Conservation (phyloP, 2,329 filamentous ascomycete genomes). For the Parascedosporium putredinis region DNA sequence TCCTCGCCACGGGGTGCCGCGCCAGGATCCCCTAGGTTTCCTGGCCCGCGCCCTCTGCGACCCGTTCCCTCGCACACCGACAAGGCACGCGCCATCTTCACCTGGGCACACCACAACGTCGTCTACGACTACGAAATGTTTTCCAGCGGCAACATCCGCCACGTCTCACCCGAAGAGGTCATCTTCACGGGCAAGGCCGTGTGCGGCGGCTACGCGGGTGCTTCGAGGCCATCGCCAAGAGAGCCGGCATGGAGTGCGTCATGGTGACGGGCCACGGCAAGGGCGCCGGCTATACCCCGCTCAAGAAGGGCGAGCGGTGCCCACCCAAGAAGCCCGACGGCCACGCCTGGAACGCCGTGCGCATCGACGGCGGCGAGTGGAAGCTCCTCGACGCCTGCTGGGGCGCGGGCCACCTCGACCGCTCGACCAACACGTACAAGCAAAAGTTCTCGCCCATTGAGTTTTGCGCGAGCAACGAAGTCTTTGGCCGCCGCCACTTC, state of each 20-base stretch:
- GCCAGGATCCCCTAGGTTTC: slow-evolving; percentile 54
- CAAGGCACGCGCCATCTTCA: slow-evolving; percentile 86
- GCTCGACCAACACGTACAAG: slow-evolving; percentile 45
- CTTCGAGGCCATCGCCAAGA: slow-evolving; percentile 66
- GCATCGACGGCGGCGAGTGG: slow-evolving; percentile 79
- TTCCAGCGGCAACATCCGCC: slow-evolving; percentile 58
- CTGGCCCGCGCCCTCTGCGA: slow-evolving; percentile 69
- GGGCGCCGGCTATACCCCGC: slow-evolving; percentile 60
- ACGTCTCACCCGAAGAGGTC: slow-evolving; percentile 60
- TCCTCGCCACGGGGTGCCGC: slow-evolving; percentile 60
- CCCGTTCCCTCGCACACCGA: slow-evolving; percentile 77
- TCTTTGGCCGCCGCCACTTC: slow-evolving; percentile 74
- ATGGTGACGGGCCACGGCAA: slow-evolving; percentile 76
- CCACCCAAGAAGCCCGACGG: slow-evolving; percentile 52
- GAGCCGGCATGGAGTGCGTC: slow-evolving; percentile 68
- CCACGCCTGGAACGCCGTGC: slow-evolving; percentile 91
- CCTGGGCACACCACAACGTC: slow-evolving; percentile 92
- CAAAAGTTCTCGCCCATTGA: slow-evolving; percentile 55
- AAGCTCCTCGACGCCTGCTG: slow-evolving; percentile 88
- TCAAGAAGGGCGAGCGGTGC: slow-evolving; percentile 52
- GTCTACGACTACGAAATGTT: slow-evolving; percentile 73
- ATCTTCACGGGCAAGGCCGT: slow-evolving; percentile 73
- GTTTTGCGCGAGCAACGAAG: slow-evolving; percentile 59
- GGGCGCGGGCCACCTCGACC: slow-evolving; percentile 67
- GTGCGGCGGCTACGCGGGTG: slow-evolving; percentile 85